Percentiles rank a stretch among this genome's conserved stretches.
Conservation (phyloP, 495 filamentous ascomycete species). For the Hyaloscypha bicolor region DNA sequence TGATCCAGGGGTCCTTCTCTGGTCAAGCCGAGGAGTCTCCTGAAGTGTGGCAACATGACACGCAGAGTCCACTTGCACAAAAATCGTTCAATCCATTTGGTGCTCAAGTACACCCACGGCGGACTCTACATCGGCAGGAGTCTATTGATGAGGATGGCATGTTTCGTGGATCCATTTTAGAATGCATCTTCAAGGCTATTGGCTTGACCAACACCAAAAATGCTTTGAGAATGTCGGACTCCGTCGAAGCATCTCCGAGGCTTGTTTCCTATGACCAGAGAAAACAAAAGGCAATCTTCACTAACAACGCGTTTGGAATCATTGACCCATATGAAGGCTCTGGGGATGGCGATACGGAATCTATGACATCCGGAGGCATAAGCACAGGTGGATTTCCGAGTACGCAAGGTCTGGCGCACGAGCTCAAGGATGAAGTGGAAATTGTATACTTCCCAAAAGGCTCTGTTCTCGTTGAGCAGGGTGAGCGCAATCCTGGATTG, state of each 20-base stretch:
- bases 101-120: constrained; percentile 52
- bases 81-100: constrained; percentile 59
- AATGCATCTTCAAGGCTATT: constrained; percentile 95
- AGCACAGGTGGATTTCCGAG: constrained; percentile 45
- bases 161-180: constrained; percentile 87
- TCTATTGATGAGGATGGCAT: constrained; percentile 81
- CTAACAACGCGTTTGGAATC: constrained; percentile 84
- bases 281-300: constrained; percentile 81
- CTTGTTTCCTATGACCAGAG: constrained; percentile 84
- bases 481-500: constrained; percentile 90
- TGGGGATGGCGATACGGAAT: constrained; percentile 83
- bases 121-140: constrained; percentile 65
- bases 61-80: constrained; percentile 60
- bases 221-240: constrained; percentile 65
- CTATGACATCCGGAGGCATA: constrained; percentile 65
- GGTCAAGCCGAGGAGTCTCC: constrained; percentile 14
- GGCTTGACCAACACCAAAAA: constrained; percentile 73
- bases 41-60: constrained; percentile 34
- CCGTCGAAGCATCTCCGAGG: constrained; percentile 80
- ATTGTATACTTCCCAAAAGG: constrained; percentile 97
- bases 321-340: constrained; percentile 89
- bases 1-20: constrained; percentile 7
- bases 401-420: constrained; percentile 59
- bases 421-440: constrained; percentile 90
- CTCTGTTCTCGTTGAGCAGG: constrained; percentile 94